phyloP scores from a whole-genome alignment of 768 basidiomycete genomes.

The Lactarius deliciosus region DNA sequence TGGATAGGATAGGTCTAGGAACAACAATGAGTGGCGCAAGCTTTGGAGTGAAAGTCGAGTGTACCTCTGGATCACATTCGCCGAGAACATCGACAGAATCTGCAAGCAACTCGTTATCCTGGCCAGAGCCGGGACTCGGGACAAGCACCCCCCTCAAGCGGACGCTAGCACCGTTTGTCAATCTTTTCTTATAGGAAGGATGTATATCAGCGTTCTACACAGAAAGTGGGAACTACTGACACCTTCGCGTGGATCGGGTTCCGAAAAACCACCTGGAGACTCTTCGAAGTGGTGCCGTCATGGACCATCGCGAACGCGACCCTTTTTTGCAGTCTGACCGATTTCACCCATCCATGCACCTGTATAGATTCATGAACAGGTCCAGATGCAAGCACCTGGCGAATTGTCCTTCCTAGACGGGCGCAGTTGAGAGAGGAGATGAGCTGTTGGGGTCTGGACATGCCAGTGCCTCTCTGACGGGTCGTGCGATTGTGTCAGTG shows the following conservation, averaged over 20 bases:
- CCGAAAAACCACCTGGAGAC: constrained; percentile 76
- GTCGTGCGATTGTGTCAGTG: neutral
- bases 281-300: constrained; percentile 73
- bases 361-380: constrained; percentile 28
- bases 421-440: constrained; percentile 6
- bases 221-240: constrained; percentile 32
- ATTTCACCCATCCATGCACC: constrained; percentile 84
- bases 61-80: constrained; percentile 57
- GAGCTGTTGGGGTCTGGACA: constrained; percentile 4
- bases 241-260: constrained; percentile 39
- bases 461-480: neutral
- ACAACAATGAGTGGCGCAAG: constrained; percentile 24
- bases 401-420: constrained; percentile 28
- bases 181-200: constrained; percentile 33
- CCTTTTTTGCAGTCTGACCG: constrained; percentile 82
- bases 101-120: constrained; percentile 53
- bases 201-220: constrained; percentile 1
- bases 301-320: constrained; percentile 81
- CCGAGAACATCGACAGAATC: constrained; percentile 51
- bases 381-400: constrained; percentile 24
- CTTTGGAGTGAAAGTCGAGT: constrained; percentile 15
- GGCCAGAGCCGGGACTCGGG: constrained; percentile 49
- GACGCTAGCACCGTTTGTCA: constrained; percentile 60
- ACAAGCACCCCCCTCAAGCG: constrained; percentile 47
- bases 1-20: constrained; percentile 84